These are phyloP conservation scores for Clarireedia homoeocarpa DNA, from an alignment of 2,329 filamentous ascomycete genomes.

Conservation along the genomic window DNA sequence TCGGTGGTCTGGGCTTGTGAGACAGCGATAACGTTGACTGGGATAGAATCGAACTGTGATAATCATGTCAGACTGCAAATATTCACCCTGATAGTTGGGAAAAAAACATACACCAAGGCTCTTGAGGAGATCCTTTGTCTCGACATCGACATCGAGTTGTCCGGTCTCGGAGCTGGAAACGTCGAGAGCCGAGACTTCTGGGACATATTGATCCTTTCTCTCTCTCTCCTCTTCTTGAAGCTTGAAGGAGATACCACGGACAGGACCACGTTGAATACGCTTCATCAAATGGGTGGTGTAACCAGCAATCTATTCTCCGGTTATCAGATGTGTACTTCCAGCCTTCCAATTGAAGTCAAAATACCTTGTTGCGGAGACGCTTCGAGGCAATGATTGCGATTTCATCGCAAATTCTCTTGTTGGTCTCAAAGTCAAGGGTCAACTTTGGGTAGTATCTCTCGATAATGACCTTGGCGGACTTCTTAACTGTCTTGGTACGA, in stretches of 20 bases:
- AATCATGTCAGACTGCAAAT: conserved; percentile 25
- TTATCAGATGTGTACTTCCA: conserved; percentile 66
- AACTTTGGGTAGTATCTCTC: conserved; percentile 97
- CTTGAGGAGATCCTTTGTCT: conserved; percentile 99
- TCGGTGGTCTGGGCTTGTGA: conserved; percentile 81
- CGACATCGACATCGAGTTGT: conserved; percentile 87
- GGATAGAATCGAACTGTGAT: conserved; percentile 85
- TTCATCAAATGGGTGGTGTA: conserved; percentile 99
- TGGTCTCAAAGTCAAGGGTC: conserved; percentile 99
- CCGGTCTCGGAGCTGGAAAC: conserved; percentile 93
- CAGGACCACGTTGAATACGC: conserved; percentile 98
- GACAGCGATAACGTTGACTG: conserved; percentile 91
- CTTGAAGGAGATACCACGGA: conserved; percentile 99
- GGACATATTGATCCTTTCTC: conserved; percentile 99
- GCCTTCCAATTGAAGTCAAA: not conserved
- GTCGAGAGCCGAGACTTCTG: conserved; percentile 97
- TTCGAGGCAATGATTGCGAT: conserved; percentile 99
- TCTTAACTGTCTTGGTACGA: conserved; percentile 36
- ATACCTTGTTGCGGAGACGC: conserved; percentile 97
- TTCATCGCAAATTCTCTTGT: conserved; percentile 99
- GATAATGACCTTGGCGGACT: conserved; percentile 96
- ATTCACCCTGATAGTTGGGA: not conserved
- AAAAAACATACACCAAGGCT: conserved; percentile 85
- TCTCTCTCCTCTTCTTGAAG: conserved; percentile 99
- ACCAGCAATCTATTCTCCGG: conserved; percentile 69